Evolutionary conservation across 2,329 filamentous ascomycete genomes (phyloP).

Genomic region (Hypomyces perniciosus): DNA sequence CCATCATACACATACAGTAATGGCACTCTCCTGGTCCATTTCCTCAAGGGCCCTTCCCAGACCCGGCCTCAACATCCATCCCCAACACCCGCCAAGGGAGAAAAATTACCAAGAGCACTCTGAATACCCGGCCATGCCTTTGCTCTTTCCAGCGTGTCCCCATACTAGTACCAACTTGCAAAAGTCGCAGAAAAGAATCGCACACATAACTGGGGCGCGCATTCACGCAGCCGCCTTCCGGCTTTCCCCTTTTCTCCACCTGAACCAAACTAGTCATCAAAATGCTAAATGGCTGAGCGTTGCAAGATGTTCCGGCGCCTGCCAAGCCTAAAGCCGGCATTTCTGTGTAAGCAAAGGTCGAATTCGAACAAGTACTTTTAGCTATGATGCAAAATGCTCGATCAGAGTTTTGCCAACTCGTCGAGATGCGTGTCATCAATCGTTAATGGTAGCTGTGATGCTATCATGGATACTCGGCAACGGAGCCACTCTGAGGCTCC

Average conservation of each 20-base stretch:
- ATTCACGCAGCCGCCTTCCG: background rate
- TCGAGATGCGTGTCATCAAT: conserved; percentile 14
- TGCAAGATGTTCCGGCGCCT: background rate
- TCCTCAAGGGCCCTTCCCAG: background rate
- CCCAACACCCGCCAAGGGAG: background rate
- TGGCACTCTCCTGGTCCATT: background rate
- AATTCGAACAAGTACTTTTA: conserved; percentile 13
- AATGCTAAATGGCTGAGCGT: background rate
- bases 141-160: background rate
- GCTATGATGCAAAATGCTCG: conserved; percentile 17
- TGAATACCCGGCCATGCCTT: background rate
- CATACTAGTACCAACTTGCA: background rate
- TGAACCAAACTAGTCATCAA: background rate
- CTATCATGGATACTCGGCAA: conserved; percentile 28
- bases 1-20: background rate
- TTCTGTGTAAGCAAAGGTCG: background rate
- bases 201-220: background rate
- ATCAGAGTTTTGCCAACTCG: conserved; percentile 15
- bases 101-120: background rate
- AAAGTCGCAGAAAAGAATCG: background rate
- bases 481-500: conserved; percentile 17
- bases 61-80: background rate
- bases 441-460: conserved; percentile 11
- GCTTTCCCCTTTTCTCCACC: background rate
- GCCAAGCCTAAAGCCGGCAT: background rate